Base-by-base conservation (phyloP, 177 flowering plant genomes). In the Vitis hybrid region DNA sequence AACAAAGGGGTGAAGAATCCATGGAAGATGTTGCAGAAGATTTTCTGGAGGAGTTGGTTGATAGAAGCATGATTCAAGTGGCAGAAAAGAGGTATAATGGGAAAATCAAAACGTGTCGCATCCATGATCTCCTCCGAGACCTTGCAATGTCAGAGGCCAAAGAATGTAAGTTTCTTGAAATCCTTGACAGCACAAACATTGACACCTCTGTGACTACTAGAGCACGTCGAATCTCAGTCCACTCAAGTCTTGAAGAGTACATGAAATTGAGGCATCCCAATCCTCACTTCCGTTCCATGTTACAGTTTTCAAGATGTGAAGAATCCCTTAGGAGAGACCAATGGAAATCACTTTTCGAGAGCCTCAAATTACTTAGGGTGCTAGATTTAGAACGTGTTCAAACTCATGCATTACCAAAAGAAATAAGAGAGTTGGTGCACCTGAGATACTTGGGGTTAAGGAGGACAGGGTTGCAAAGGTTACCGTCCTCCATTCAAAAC, bases 41-140 rank as follows among this genome's bases (percentile, higher is more conserved):
- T 10, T 66, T 8, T 22, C 55, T 66, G 19, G 19, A 31, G 6
- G 60, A 66, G 50, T 50, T 66, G 10, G 15, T 54, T 12, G 11
- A 34, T 10, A 53, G 69, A 16, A 53, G 20, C 19, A 12, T 51
- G 58, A 29, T 63, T 63, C 55, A 63, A 63, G 66, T 49, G 66
- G 66, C 12, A 5, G 20, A 7, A 63, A 22, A 5, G 16, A 10
- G 49, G 3, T 10, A 16, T 5, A 12, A 8, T 51, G 57, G 59
- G 11, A 51, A 45, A 7, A 8, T 51, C 14, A 52, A 65, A 29
- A 2, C 20, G 31, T 65, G 57, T 10, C 68, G 16, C 3, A 13
- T 65, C 11, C 68, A 65, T 13, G 58, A 52, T 65, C 48, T 51
- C 1, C 39, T 65, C 11, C 58, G 59, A 22, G 12, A 65, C 3